Conservation (phyloP, 495 filamentous ascomycete species). For the Annulohypoxylon stygium region DNA sequence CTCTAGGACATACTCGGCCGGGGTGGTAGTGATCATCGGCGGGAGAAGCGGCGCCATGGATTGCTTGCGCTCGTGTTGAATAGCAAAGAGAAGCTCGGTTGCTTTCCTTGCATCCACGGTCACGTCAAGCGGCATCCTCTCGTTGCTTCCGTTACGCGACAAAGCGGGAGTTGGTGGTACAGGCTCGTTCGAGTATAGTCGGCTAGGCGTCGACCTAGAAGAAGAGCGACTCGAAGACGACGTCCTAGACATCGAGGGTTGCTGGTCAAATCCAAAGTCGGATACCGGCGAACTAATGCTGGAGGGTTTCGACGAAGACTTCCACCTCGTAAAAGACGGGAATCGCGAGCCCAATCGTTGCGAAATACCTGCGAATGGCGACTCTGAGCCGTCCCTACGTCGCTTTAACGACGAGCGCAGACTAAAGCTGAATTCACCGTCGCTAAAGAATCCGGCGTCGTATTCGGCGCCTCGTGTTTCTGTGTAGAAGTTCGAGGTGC, state of each 20-base stretch:
- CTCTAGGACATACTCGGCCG: conserved; percentile 52
- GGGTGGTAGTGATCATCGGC: conserved; percentile 74
- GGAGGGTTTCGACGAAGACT: conserved; percentile 65
- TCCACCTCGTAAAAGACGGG: conserved; percentile 77
- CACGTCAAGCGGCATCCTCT: conserved; percentile 56
- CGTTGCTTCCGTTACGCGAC: conserved; percentile 73
- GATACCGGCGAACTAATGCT: conserved; percentile 62
- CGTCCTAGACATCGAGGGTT: conserved; percentile 56
- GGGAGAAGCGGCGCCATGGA: conserved; percentile 86
- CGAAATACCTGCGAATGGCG: conserved; percentile 72
- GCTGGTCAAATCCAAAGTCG: conserved; percentile 60
- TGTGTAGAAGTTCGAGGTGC: conserved; percentile 54
- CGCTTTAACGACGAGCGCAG: conserved; percentile 63
- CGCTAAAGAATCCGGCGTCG: conserved; percentile 71
- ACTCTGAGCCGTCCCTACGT: conserved; percentile 72
- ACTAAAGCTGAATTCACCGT: conserved; percentile 68
- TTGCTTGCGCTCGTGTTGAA: conserved; percentile 71
- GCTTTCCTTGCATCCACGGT: conserved; percentile 72
- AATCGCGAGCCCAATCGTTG: conserved; percentile 77
- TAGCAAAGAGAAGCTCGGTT: conserved; percentile 58
- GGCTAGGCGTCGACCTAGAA: conserved; percentile 72
- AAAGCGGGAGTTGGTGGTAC: conserved; percentile 75
- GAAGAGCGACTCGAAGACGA: conserved; percentile 76
- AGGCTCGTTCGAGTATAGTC: conserved; percentile 62
- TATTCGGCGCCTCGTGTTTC: conserved; percentile 62